A percentile compares a stretch with the other conserved stretches of the same genome.
Evolutionary conservation across 1,284 basidiomycete species (phyloP).

Genomic region (Butyriboletus appendiculatus): DNA sequence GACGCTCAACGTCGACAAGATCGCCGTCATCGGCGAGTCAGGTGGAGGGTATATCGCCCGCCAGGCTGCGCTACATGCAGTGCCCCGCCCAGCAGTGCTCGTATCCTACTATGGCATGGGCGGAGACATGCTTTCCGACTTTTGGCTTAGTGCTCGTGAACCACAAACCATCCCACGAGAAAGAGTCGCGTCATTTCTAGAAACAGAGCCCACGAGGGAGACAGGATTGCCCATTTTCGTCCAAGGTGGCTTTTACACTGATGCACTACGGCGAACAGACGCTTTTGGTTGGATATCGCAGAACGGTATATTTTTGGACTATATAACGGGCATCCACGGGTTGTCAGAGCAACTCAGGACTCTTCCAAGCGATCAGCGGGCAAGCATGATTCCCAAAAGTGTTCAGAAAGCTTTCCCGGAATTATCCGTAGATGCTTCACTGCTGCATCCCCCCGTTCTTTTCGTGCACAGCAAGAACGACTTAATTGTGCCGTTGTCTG

Average conservation of each 20-base stretch:
- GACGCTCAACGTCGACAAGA: slow-evolving; percentile 1
- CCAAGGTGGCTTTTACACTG: slow-evolving; percentile 6
- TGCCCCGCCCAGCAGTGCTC: slow-evolving; percentile 5
- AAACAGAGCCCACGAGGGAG: slow-evolving; percentile 1
- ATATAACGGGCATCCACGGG: slow-evolving; percentile 4
- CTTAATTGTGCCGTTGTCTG: slow-evolving; percentile 3
- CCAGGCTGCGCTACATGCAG: slow-evolving; percentile 3
- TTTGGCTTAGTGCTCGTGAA: slow-evolving; percentile 1
- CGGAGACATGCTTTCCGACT: slow-evolving; percentile 8
- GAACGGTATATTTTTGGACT: slow-evolving; percentile 7
- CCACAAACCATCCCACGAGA: slow-evolving; percentile 2
- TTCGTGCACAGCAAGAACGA: slow-evolving; percentile 9
- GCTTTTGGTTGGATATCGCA: slow-evolving; percentile 8
- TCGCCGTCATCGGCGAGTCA: slow-evolving; percentile 7
- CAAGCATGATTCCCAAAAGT: not conserved
- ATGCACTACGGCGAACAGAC: slow-evolving; percentile 1
- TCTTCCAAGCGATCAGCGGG: not conserved
- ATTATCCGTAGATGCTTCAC: not conserved
- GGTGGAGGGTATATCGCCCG: slow-evolving; percentile 5
- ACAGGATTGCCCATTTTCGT: slow-evolving; percentile 8
- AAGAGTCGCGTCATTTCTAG: slow-evolving; percentile 1
- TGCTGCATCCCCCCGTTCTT: slow-evolving; percentile 1
- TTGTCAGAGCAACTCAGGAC: not conserved
- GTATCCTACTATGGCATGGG: slow-evolving; percentile 9
- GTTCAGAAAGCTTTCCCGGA: slow-evolving; percentile 1